These are phyloP conservation scores for Ananas comosus DNA, from an alignment of 176 grass and related monocot species.

Conservation along the genomic window DNA sequence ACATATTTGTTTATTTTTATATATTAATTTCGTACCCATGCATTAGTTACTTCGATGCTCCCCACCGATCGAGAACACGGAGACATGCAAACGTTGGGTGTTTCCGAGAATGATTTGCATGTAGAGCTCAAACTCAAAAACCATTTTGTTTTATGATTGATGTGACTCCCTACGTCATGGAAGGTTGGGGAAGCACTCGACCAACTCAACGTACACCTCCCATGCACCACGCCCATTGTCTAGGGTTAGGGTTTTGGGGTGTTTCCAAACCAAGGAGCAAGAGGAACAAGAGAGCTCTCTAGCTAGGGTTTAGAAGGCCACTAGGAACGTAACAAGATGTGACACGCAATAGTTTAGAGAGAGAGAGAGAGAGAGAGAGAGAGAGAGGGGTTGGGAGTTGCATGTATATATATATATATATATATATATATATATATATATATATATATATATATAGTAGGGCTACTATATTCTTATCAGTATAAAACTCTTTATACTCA, in stretches of 20 bases:
- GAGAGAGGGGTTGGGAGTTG: no score
- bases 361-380: no score
- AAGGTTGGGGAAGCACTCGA: neutral
- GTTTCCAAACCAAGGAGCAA: conserved; percentile 15
- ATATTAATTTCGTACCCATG: no score
- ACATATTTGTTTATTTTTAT: no score
- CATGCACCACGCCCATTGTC: neutral
- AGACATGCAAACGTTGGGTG: neutral
- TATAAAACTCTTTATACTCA: no score
- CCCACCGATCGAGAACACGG: neutral
- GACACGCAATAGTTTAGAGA: neutral
- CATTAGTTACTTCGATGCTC: no score
- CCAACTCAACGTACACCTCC: neutral
- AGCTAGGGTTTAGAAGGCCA: conserved; percentile 17
- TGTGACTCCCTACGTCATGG: neutral
- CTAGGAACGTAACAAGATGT: conserved; percentile 11
- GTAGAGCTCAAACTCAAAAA: neutral
- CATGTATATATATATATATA: no score
- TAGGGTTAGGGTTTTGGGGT: conserved; percentile 5
- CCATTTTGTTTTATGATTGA: neutral
- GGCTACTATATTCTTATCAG: no score
- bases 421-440: no score
- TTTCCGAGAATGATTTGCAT: no score
- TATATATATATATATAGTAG: no score
- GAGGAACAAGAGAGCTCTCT: neutral